Evolutionary conservation across 192 early-diverging fungal species (phyloP).

Genomic region (Entomortierella lignicola): DNA sequence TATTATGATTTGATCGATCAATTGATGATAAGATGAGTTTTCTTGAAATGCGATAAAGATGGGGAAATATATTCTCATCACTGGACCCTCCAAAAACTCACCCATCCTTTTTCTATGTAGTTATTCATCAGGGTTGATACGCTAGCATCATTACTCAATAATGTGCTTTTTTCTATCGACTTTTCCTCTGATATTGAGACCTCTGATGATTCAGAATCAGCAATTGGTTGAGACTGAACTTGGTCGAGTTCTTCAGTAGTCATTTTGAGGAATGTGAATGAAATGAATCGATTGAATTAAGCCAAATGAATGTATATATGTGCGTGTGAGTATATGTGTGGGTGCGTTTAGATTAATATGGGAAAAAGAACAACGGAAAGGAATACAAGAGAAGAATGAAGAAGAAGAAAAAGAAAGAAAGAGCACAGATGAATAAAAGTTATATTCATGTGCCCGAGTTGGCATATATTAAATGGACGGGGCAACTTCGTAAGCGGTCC

Average conservation of each 20-base stretch:
- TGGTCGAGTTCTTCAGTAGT: not conserved
- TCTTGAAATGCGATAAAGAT: not conserved
- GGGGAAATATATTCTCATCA: not conserved
- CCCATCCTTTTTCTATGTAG: slow-evolving; percentile 22
- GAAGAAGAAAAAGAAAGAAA: too few relatives aligned
- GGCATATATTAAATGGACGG: too few relatives aligned
- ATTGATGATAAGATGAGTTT: not conserved
- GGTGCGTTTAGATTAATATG: too few relatives aligned
- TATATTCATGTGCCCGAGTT: too few relatives aligned
- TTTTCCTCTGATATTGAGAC: not conserved
- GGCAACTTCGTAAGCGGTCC: too few relatives aligned
- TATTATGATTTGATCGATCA: not conserved
- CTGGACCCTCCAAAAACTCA: not conserved
- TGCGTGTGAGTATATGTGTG: not conserved
- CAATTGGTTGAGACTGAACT: not conserved
- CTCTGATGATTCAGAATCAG: not conserved
- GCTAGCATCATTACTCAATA: not conserved
- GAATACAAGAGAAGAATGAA: too few relatives aligned
- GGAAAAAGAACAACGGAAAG: too few relatives aligned
- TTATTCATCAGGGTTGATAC: not conserved
- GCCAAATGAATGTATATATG: not conserved
- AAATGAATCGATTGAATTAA: too few relatives aligned
- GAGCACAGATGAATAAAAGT: too few relatives aligned
- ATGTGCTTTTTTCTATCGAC: not conserved
- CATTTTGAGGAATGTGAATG: not conserved